Base-by-base conservation (phyloP, 805 yeast genomes). In the Lipomyces starkeyi region DNA sequence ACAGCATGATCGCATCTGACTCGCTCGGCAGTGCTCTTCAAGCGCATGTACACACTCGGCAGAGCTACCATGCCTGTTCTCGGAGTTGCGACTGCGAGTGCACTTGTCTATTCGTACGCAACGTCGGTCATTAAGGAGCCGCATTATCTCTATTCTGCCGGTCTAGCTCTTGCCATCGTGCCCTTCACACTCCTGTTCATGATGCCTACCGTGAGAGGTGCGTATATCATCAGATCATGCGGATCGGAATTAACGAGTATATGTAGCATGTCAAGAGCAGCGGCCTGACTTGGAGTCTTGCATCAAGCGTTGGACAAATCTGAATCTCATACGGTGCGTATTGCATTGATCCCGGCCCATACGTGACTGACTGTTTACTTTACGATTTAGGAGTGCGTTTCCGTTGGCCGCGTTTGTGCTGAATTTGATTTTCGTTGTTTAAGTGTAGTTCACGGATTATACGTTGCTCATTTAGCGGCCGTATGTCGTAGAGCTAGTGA, bases 81-180 rank as follows among this genome's bases (percentile, higher is more conserved):
- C 13, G 54, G 5, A 3, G 22, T 22, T 17, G 27, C 14, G 27
- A 20, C 9, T 22, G 54, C 54, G 11, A 11, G 27, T 22, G 54
- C 27, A 5, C 54, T 49, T 3, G 17, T n/a, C 13, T 49, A 3
- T 49, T 49, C 54, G 11, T 22, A 49, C 54, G 22, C 27, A 20
- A 49, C 27, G 11, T 22, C 27, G 9, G 0, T 0, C 8, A 3
- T 22, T 22, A 22, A n/a, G 5, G 11, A 11, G 11, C 11, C 27
- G 11, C 22, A 49, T 22, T 49, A 49, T 22, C 54, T 49, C 22
- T 49, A 49, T 22, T 49, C 54, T 22, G 54, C 54, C 54, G 54
- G 54, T 22, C 27, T 49, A 20, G 54, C 27, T 11, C 11, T 49
- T 22, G 22, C 27, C 54, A 2, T 49, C 9, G 9, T 49, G 7